phyloP scores from a whole-genome alignment of 257 asterid species.

The Fraxinus quadrangulata region DNA sequence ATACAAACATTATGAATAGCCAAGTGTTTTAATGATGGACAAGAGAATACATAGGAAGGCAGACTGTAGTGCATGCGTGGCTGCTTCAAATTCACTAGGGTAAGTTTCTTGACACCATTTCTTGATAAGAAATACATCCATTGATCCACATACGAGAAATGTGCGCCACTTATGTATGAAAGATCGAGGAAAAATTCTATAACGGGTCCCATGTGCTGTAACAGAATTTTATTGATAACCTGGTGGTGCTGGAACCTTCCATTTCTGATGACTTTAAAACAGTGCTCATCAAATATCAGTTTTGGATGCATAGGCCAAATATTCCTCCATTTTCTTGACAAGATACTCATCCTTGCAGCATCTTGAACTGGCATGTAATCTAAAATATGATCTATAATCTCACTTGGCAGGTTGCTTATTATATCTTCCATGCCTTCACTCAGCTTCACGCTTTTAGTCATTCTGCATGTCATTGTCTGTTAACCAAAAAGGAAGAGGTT shows the following conservation, averaged over 20 bases:
- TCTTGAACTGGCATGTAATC: slow-evolving; percentile 19
- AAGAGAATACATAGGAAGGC: background rate
- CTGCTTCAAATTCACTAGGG: background rate
- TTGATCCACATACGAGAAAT: background rate
- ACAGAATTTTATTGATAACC: background rate
- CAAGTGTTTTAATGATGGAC: background rate
- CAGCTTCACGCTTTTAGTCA: too few relatives aligned
- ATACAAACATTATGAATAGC: background rate
- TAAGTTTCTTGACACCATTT: slow-evolving; percentile 14
- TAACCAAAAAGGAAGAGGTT: background rate
- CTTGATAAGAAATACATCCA: slow-evolving; percentile 10
- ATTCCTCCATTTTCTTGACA: slow-evolving; percentile 34
- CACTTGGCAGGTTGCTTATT: slow-evolving; percentile 22
- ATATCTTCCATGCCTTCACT: slow-evolving; percentile 3
- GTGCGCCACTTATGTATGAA: background rate
- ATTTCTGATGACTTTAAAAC: background rate
- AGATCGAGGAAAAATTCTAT: slow-evolving; percentile 9
- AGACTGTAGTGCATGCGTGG: background rate
- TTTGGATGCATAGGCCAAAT: slow-evolving; percentile 17
- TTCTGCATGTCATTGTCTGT: too few relatives aligned
- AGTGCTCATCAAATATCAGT: slow-evolving; percentile 1
- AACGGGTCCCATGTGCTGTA: slow-evolving; percentile 11
- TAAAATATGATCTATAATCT: slow-evolving; percentile 22
- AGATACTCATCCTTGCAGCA: slow-evolving; percentile 32
- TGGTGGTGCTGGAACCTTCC: background rate